Evolutionary conservation across 148 eudicot genomes (phyloP).

Genomic region (Suaeda aralocaspica): DNA sequence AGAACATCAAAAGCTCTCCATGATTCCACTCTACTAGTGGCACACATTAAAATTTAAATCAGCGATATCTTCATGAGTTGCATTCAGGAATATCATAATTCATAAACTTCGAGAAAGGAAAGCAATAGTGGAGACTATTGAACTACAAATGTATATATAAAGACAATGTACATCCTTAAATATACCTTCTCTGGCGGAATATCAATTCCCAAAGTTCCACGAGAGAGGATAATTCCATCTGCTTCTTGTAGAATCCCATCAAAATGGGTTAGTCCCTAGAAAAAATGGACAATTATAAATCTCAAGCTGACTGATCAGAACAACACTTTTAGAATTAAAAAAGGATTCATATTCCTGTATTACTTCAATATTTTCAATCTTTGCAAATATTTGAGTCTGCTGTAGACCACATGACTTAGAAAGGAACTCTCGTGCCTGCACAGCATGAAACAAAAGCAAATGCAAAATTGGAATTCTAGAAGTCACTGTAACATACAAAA

Average conservation of each 20-base stretch:
- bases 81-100: background rate
- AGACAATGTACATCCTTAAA: background rate
- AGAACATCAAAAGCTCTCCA: no score
- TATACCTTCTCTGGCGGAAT: slow-evolving; percentile 93
- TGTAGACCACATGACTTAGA: slow-evolving; percentile 64
- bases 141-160: background rate
- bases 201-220: slow-evolving; percentile 94
- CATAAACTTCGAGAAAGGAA: background rate
- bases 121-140: background rate
- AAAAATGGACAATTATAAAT: background rate
- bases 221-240: slow-evolving; percentile 94
- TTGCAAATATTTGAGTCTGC: slow-evolving; percentile 85
- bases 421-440: slow-evolving; percentile 72
- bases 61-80: background rate
- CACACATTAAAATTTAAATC: no score
- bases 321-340: background rate
- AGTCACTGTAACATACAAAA: background rate
- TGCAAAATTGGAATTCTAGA: slow-evolving; percentile 1
- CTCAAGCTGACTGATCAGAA: background rate
- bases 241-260: slow-evolving; percentile 93
- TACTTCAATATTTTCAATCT: slow-evolving; percentile 84
- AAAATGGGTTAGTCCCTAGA: slow-evolving; percentile 79
- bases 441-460: background rate
- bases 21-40: no score
- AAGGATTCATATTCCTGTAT: background rate